Evolutionary conservation across 768 basidiomycete genomes (phyloP).

Genomic region (Cystoderma amianthinum): DNA sequence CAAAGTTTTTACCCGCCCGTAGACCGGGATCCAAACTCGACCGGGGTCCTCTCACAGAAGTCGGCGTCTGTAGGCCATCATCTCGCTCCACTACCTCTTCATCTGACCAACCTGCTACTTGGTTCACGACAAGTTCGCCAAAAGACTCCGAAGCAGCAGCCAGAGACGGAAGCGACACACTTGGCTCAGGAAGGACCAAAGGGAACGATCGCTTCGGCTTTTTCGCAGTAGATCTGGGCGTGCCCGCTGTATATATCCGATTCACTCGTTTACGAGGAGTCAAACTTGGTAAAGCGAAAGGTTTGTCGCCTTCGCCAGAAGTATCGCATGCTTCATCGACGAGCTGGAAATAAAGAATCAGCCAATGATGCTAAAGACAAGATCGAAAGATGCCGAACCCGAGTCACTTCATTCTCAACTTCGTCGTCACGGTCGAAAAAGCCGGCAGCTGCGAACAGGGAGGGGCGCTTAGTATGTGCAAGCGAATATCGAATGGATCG

Average conservation of each 20-base stretch:
- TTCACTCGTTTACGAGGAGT: slow-evolving; percentile 13
- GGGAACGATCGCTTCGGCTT: slow-evolving; percentile 12
- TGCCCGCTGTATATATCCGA: slow-evolving; percentile 23
- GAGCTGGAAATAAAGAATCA: background rate
- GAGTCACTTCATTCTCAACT: slow-evolving; percentile 5
- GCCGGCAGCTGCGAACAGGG: slow-evolving; percentile 9
- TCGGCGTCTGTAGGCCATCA: too few species aligned
- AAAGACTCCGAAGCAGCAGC: slow-evolving; percentile 6
- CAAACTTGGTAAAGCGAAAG: slow-evolving; percentile 9
- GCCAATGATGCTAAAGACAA: background rate
- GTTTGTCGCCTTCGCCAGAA: slow-evolving; percentile 7
- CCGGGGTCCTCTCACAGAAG: too few species aligned
- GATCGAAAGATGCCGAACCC: background rate
- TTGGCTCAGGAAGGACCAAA: slow-evolving; percentile 11
- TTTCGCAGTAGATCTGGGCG: slow-evolving; percentile 9
- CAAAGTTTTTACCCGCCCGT: too few species aligned
- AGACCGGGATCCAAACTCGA: too few species aligned
- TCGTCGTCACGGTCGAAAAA: background rate
- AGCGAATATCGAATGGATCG: too few species aligned
- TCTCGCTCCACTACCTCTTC: too few species aligned
- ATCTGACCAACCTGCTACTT: too few species aligned
- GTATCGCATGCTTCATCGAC: slow-evolving; percentile 10
- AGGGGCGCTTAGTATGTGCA: too few species aligned
- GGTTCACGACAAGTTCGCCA: background rate
- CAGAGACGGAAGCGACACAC: slow-evolving; percentile 10